Evolutionary conservation across 176 grass and related monocot genomes (phyloP).

Genomic region (Cenchrus purpureus): DNA sequence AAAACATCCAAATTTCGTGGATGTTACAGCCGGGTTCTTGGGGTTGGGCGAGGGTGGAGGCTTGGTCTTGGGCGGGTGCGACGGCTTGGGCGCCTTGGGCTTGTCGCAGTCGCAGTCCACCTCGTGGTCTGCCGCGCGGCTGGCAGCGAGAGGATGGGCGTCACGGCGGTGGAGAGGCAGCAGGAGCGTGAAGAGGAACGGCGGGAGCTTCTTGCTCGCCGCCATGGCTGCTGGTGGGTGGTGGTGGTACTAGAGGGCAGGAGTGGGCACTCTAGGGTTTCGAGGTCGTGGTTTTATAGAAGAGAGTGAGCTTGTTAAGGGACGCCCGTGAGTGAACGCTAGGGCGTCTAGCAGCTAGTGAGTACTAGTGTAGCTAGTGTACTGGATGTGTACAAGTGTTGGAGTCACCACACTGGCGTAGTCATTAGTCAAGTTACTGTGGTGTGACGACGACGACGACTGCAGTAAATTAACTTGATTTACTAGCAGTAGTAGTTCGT

Average conservation of each 20-base stretch:
- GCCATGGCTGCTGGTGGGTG: slow-evolving; percentile 49
- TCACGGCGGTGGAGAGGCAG: slow-evolving; percentile 61
- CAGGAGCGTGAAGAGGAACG: slow-evolving; percentile 64
- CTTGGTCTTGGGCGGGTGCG: slow-evolving; percentile 56
- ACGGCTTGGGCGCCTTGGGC: slow-evolving; percentile 42
- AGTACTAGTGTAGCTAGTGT: neutral
- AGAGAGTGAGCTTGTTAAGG: neutral
- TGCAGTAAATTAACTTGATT: neutral
- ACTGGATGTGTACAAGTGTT: neutral
- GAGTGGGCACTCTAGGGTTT: slow-evolving; percentile 47
- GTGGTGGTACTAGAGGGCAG: neutral
- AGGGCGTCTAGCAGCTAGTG: neutral
- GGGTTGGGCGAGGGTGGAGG: slow-evolving; percentile 45
- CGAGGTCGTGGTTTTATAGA: slow-evolving; percentile 45
- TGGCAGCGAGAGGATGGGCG: slow-evolving; percentile 44
- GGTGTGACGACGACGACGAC: neutral
- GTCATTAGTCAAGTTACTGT: neutral
- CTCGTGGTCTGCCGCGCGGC: neutral
- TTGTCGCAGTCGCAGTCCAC: slow-evolving; percentile 56
- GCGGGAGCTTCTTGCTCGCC: slow-evolving; percentile 44
- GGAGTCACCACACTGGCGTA: slow-evolving; percentile 16
- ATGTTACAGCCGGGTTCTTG: too few relatives aligned
- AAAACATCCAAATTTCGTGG: too few relatives aligned
- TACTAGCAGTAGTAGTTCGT: neutral
- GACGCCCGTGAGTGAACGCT: slow-evolving; percentile 27